phyloP scores from a whole-genome alignment of 2,329 filamentous ascomycete genomes.

The Diplodia mutila region DNA sequence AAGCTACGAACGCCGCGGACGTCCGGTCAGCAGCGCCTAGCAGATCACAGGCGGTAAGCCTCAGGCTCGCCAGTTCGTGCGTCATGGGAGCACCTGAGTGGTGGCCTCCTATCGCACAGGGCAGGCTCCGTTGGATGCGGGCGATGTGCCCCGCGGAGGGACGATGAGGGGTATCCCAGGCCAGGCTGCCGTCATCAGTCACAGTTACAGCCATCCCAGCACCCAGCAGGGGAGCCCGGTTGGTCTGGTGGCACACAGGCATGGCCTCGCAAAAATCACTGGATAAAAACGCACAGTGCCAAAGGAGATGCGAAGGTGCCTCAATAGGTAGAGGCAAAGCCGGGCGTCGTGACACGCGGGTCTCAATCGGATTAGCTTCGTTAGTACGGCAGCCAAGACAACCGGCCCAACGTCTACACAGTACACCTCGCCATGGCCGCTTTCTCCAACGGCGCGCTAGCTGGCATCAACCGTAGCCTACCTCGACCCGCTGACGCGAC shows the following conservation, averaged over 20 bases:
- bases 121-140: neutral
- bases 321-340: neutral
- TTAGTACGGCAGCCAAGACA: neutral
- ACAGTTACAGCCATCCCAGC: neutral
- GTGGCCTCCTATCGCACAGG: neutral
- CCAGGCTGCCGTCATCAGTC: neutral
- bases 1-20: neutral
- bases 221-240: neutral
- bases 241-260: neutral
- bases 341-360: no score
- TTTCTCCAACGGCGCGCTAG: neutral
- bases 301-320: neutral
- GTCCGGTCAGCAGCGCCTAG: neutral
- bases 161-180: neutral
- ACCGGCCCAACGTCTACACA: neutral
- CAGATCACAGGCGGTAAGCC: constrained; percentile 15
- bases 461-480: neutral
- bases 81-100: neutral
- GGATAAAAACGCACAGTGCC: neutral
- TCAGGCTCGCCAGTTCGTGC: neutral
- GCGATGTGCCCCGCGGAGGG: neutral
- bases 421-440: no score
- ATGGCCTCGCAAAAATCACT: neutral
- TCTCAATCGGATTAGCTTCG: neutral
- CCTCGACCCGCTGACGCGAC: neutral